phyloP scores from a whole-genome alignment of 2,329 filamentous ascomycete species.

The Colletotrichum caudatum region DNA sequence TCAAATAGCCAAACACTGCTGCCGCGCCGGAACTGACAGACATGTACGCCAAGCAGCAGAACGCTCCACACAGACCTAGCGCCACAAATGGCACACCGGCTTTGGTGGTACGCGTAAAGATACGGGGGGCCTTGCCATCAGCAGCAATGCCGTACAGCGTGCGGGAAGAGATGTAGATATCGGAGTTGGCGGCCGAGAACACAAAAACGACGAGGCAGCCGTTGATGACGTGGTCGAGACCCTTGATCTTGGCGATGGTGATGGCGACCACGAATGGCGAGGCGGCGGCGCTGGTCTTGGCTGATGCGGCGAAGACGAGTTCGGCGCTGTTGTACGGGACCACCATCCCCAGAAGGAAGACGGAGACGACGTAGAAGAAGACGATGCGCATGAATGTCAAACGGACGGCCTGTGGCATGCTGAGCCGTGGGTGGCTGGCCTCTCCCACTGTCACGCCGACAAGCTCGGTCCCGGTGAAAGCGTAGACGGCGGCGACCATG shows the following conservation, averaged over 20 bases:
- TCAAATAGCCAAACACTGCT: constrained; percentile 55
- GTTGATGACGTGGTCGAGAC: constrained; percentile 35
- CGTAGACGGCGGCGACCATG: constrained; percentile 55
- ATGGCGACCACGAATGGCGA: constrained; percentile 39
- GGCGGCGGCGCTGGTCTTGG: constrained; percentile 49
- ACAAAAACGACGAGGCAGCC: constrained; percentile 32
- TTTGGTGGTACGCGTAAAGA: constrained; percentile 51
- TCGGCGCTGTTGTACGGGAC: constrained; percentile 68
- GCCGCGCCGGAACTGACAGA: constrained; percentile 52
- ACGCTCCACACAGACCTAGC: constrained; percentile 52
- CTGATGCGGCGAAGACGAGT: constrained; percentile 58
- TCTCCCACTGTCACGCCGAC: constrained; percentile 78
- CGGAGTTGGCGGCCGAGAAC: constrained; percentile 27
- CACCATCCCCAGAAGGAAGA: constrained; percentile 75
- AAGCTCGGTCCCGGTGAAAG: constrained; percentile 68
- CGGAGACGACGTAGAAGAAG: constrained; percentile 75
- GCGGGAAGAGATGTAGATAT: constrained; percentile 55
- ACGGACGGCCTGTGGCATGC: constrained; percentile 75
- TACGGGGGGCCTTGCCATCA: constrained; percentile 54
- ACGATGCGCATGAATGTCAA: constrained; percentile 77
- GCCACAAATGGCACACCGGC: constrained; percentile 56
- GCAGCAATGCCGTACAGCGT: constrained; percentile 55
- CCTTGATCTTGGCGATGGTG: constrained; percentile 30
- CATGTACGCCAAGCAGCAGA: constrained; percentile 55
- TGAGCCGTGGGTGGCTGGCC: constrained; percentile 75